Evolutionary conservation across 2,329 filamentous ascomycete species (phyloP), one percentile per base, ranked within the genome.

Genomic region (Tolypocladium inflatum): DNA sequence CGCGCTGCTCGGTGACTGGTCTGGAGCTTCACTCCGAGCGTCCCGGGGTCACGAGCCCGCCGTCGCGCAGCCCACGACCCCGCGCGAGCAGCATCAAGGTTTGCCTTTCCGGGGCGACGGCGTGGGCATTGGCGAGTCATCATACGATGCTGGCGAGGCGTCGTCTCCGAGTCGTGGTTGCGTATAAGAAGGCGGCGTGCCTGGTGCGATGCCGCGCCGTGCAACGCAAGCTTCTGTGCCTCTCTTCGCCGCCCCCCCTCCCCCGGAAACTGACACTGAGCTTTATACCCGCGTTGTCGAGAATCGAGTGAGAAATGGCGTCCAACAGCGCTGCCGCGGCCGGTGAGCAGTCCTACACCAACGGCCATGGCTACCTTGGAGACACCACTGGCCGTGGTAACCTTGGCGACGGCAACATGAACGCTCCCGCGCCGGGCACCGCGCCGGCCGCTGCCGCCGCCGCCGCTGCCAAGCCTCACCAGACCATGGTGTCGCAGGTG

Each of bases 401-500:
- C 11, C 33, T 11, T 51, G 23, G 7, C 6, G 23, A 19, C n/a
- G 9, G 21, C 37, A 55, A 41, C 33, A 11, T 17, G 35, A 15
- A 8, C 37, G 21, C n/a, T 45, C 48, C 19, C 35, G 55, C 41
- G 54, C 55, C 21, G 21, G 43, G 35, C 52, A 57, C 9, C 19
- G 26, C n/a, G n/a, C n/a, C n/a, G n/a, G n/a, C 26, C 26, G 26
- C 26, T 4, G 26, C 26, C 4, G 26, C 26, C 26, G 30, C 56
- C 37, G n/a, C 21, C 17, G 38, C 45, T 23, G n/a, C n/a, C 55
- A 66, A 63, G 57, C 65, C 67, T 55, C 69, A 70, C 55, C 71
- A 72, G 66, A 66, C 68, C 57, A 72, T 63, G 58, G 64, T 73
- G 30, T 73, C 71, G 15, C 71, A 73, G 59, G 71, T 73, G 41